phyloP scores from a whole-genome alignment of 331 rosid species.

The Rhamnella rubrinervis region DNA sequence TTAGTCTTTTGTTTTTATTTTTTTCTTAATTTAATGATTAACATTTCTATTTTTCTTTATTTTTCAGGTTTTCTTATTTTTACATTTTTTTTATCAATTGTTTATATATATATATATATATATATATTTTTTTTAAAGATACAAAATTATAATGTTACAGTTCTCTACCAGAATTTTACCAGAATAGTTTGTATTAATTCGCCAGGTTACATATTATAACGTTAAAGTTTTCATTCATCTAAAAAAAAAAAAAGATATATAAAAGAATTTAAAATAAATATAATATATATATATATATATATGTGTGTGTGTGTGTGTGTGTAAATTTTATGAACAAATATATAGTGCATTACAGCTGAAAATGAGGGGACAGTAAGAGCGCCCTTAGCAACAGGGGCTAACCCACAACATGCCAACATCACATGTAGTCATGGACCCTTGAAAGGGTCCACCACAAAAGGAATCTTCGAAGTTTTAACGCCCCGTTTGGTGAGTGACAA shows the following conservation, averaged over 20 bases:
- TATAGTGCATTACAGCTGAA: conserved; percentile 19
- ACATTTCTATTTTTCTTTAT: conserved; percentile 10
- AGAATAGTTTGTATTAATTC: too few species aligned
- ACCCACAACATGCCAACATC: conserved; percentile 57
- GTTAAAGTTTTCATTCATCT: too few species aligned
- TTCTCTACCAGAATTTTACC: too few species aligned
- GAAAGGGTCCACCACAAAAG: conserved; percentile 49
- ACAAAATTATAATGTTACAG: too few species aligned
- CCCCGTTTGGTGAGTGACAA: too few species aligned
- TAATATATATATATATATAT: too few species aligned
- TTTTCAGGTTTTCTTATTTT: conserved; percentile 5
- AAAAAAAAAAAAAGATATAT: too few species aligned
- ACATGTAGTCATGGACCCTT: conserved; percentile 63
- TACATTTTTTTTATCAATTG: background rate
- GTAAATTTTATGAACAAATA: background rate
- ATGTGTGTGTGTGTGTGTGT: background rate
- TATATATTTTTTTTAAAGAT: background rate
- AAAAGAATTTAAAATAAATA: too few species aligned
- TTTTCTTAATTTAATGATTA: too few species aligned
- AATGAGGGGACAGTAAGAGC: conserved; percentile 46
- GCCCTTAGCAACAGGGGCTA: conserved; percentile 28
- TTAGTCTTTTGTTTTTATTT: conserved; percentile 15
- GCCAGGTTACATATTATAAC: too few species aligned
- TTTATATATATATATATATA: background rate
- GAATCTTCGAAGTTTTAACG: conserved; percentile 44